Evolutionary conservation across 345 rosid genomes (phyloP).

Genomic region (Trapa incisa): DNA sequence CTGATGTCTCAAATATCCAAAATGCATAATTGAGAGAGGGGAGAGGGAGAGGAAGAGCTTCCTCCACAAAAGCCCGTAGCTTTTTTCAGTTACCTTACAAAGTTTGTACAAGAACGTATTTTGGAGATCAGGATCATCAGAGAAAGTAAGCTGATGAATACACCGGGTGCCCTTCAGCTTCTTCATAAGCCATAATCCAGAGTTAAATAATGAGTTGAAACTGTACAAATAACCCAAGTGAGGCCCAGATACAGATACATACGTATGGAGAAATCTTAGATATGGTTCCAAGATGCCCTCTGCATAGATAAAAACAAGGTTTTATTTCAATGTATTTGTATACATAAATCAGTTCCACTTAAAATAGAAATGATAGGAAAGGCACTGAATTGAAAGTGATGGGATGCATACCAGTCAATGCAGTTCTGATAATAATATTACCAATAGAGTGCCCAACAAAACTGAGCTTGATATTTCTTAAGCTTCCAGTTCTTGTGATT

Average conservation of each 20-base stretch:
- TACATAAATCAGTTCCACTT: too few relatives aligned
- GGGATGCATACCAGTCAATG: slow-evolving; percentile 51
- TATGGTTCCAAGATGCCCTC: slow-evolving; percentile 85
- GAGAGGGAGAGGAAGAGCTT: background rate
- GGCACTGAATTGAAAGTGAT: slow-evolving; percentile 3
- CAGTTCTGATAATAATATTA: slow-evolving; percentile 75
- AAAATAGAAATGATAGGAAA: background rate
- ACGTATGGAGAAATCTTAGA: slow-evolving; percentile 49
- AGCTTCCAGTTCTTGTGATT: slow-evolving; percentile 45
- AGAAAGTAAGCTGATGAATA: slow-evolving; percentile 94
- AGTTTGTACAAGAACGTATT: slow-evolving; percentile 79
- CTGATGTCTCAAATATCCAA: background rate
- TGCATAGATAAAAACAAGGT: slow-evolving; percentile 21
- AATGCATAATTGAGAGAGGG: background rate
- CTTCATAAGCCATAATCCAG: slow-evolving; percentile 88
- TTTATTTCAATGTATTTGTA: background rate
- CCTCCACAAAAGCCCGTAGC: too few relatives aligned
- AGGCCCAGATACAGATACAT: slow-evolving; percentile 81
- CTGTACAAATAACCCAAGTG: slow-evolving; percentile 94
- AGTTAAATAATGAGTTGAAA: slow-evolving; percentile 82
- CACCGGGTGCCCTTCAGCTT: slow-evolving; percentile 77
- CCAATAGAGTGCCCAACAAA: slow-evolving; percentile 98
- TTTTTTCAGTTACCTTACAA: slow-evolving; percentile 42
- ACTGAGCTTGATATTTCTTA: slow-evolving; percentile 66
- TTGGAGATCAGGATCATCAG: slow-evolving; percentile 70